Evolutionary conservation across 2,329 filamentous ascomycete species (phyloP).

Genomic region (Phialophora chinensis): DNA sequence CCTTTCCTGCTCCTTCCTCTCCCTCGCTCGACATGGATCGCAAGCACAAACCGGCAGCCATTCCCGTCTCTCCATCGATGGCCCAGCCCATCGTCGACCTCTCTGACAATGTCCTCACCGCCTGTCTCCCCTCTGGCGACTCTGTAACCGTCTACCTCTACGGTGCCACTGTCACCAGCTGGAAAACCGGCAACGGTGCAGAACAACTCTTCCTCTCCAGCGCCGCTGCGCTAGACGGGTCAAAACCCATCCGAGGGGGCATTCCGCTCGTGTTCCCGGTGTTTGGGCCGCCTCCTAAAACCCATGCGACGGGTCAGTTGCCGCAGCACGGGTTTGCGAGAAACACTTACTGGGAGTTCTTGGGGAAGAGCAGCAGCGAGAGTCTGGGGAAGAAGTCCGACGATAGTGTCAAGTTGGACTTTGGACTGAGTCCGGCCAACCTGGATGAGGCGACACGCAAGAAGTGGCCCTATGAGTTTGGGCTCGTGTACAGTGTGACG

Average conservation of each 20-base stretch:
- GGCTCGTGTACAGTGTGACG: slow-evolving; percentile 90
- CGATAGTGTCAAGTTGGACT: slow-evolving; percentile 88
- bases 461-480: slow-evolving; percentile 86
- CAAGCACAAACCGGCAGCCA: slow-evolving; percentile 78
- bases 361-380: slow-evolving; percentile 78
- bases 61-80: slow-evolving; percentile 74
- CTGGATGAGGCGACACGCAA: slow-evolving; percentile 71
- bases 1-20: neutral
- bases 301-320: slow-evolving; percentile 77
- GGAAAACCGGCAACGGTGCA: slow-evolving; percentile 78
- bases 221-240: slow-evolving; percentile 79
- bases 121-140: slow-evolving; percentile 83
- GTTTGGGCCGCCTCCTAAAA: slow-evolving; percentile 80
- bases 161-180: slow-evolving; percentile 90
- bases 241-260: slow-evolving; percentile 80
- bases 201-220: slow-evolving; percentile 90
- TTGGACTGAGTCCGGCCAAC: slow-evolving; percentile 79
- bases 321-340: slow-evolving; percentile 96
- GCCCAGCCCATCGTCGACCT: slow-evolving; percentile 80
- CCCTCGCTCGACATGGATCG: slow-evolving; percentile 67
- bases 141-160: slow-evolving; percentile 84
- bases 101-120: slow-evolving; percentile 75
- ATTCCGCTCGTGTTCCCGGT: slow-evolving; percentile 47
- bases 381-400: slow-evolving; percentile 56
- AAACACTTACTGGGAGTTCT: slow-evolving; percentile 87